These are phyloP conservation scores for Entoloma clypeatum DNA, from an alignment of 1,284 basidiomycete species.

Conservation along the genomic window DNA sequence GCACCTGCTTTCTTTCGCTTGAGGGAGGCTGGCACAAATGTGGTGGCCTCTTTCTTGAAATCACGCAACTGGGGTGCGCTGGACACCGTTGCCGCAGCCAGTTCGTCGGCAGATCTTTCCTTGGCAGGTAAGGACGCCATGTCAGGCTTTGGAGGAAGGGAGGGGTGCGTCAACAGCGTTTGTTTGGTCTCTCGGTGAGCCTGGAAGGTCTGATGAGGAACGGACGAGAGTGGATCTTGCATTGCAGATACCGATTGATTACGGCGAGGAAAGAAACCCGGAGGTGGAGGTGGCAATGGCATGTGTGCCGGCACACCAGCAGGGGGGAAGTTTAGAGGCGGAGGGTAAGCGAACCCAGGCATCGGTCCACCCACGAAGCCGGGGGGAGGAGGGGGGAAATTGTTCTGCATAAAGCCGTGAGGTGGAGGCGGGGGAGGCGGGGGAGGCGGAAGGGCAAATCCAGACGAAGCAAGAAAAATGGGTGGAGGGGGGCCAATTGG, in stretches of 20 bases:
- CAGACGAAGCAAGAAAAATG: background rate
- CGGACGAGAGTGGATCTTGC: constrained; percentile 60
- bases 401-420: constrained; percentile 23
- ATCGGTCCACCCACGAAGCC: constrained; percentile 24
- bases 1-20: constrained; percentile 56
- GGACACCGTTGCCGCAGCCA: constrained; percentile 63
- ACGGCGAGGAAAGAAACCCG: constrained; percentile 56
- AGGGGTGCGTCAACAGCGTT: constrained; percentile 28
- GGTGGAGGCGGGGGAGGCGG: constrained; percentile 17
- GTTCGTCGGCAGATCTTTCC: constrained; percentile 30
- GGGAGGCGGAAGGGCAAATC: constrained; percentile 6
- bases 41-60: constrained; percentile 87
- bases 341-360: constrained; percentile 22
- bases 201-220: constrained; percentile 67
- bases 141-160: constrained; percentile 34
- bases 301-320: constrained; percentile 12
- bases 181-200: constrained; percentile 44
- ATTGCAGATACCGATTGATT: constrained; percentile 44
- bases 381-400: constrained; percentile 30
- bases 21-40: constrained; percentile 76
- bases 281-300: constrained; percentile 45
- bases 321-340: constrained; percentile 28
- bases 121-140: constrained; percentile 23
- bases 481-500: constrained; percentile 10
- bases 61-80: constrained; percentile 85